Percentiles rank a stretch among this genome's conserved stretches.
These are phyloP conservation scores for Parasitella parasitica DNA, from an alignment of 371 early-diverging fungal genomes.

Conservation along the genomic window DNA sequence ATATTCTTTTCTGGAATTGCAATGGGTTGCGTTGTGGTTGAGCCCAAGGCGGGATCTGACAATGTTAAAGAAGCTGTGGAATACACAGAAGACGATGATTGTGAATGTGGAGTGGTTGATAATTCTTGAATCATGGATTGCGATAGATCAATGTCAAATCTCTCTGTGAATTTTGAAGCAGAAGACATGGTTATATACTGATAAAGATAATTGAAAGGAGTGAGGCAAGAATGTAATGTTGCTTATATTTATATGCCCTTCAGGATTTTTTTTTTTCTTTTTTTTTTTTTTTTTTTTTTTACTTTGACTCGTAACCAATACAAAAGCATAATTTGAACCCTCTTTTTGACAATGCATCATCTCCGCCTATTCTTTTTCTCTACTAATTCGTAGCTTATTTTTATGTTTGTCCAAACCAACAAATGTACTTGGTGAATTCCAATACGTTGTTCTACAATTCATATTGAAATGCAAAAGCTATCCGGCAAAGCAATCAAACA, in stretches of 20 bases:
- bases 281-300: not conserved
- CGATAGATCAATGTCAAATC: constrained; percentile 15
- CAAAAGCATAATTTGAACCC: not conserved
- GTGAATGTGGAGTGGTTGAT: not conserved
- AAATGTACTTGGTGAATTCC: no score
- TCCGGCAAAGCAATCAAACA: no score
- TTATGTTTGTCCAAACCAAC: no score
- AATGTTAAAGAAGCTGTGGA: not conserved
- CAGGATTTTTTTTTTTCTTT: no score
- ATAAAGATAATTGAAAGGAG: no score
- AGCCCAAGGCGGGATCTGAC: not conserved
- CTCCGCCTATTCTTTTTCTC: not conserved
- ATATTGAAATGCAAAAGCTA: no score
- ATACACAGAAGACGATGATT: not conserved
- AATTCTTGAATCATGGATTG: not conserved
- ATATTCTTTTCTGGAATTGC: constrained; percentile 7
- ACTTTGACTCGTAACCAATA: constrained; percentile 6
- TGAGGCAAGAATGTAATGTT: not conserved
- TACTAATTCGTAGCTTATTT: not conserved
- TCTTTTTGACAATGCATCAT: not conserved
- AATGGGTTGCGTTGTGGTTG: not conserved
- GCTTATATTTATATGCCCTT: not conserved
- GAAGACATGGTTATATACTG: constrained; percentile 6
- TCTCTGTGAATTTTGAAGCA: constrained; percentile 16
- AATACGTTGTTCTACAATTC: no score